Evolutionary conservation across 2,329 filamentous ascomycete genomes (phyloP), one percentile per base, ranked within the genome.

Genomic region (Chaetomium strumarium): DNA sequence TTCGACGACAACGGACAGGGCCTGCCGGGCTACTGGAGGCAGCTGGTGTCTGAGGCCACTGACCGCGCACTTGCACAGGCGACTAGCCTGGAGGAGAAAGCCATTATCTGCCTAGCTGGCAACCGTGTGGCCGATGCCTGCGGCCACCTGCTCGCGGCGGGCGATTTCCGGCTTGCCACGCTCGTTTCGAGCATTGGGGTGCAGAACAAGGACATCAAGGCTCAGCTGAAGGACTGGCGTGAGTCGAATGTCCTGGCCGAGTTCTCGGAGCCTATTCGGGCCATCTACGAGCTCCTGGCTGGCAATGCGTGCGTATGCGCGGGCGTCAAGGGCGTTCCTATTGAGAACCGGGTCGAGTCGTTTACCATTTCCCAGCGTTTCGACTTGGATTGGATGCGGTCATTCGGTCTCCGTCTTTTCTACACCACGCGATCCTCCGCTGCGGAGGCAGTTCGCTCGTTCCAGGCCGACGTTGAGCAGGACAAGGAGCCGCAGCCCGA

Each of bases 351-450:
- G 41, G 79, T 86, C 37, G 79, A 84, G 13, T 85, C 85, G 0
- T 96, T 99, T 65, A 78, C 84, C 49, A 88, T 99, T 58, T 88
- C 90, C 1, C 80, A 87, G 62, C 84, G 85, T 43, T 99, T 96
- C 66, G 83, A 83, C 5, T 76, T 99, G 34, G 88, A 95, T 66
- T 99, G 93, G 93, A 85, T 89, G 67, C 91, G 95, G 65, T 85
- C 91, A 0, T 96, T 99, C 68, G 92, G 89, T 11, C 77, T 99
- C 46, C 84, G 91, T 40, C 75, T 99, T 1, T 97, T 90, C 88
- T 99, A 96, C 67, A 85, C 84, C 33, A 76, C 83, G 41, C 56
- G 2, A 78, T 83, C n/a, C n/a, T n/a, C n/a, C 34, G 76, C 96
- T 40, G 81, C 85, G 46, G 74, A 77, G 42, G 91, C 91, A 2